Evolutionary conservation across 495 filamentous ascomycete species (phyloP), one percentile per base, ranked within the genome.

Genomic region (Penicillium paradoxum): DNA sequence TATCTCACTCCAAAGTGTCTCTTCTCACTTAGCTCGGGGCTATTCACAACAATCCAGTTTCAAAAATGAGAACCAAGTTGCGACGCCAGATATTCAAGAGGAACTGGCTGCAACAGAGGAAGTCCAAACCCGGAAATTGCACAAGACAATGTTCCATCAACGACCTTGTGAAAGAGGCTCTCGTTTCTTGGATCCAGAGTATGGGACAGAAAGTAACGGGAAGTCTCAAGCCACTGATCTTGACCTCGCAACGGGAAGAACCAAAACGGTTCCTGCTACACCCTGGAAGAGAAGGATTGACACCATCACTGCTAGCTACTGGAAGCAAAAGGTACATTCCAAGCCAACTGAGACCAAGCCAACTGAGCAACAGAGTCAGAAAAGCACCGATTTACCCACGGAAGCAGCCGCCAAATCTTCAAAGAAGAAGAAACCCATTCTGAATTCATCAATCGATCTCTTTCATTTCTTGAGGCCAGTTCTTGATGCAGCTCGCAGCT

Each of bases 401-500:
- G 14, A 50, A 18, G 30, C 21, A 7, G 24, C 33, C n/a, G 9
- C 52, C 9, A 27, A 45, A 49, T 21, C 14, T 15, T 30, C 48
- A 39, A 34, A 52, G 19, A 18, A 55, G 14, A 38, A 51, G 30
- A 50, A 44, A 29, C 44, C 14, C 30, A 25, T 27, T 27, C 5
- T 8, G 22, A 40, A 48, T 14, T 10, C 53, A 14, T 47, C 62
- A 25, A 58, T 47, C 42, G 36, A 37, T 6, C 38, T 71, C 0
- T 65, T 62, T 59, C 38, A 44, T 17, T 43, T 45, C 19, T 21
- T 73, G 0, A 39, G 56, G 24, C 63, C 64, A 6, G 44, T 46
- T 10, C 43, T 73, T 15, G 57, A 65, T 45, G 60, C 61, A 6
- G 67, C 59, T 8, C 54, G 62, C 33, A 56, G 25, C 25, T 71